Base-by-base conservation (phyloP, 1,284 basidiomycete species). In the Rhodotorula sp. region DNA sequence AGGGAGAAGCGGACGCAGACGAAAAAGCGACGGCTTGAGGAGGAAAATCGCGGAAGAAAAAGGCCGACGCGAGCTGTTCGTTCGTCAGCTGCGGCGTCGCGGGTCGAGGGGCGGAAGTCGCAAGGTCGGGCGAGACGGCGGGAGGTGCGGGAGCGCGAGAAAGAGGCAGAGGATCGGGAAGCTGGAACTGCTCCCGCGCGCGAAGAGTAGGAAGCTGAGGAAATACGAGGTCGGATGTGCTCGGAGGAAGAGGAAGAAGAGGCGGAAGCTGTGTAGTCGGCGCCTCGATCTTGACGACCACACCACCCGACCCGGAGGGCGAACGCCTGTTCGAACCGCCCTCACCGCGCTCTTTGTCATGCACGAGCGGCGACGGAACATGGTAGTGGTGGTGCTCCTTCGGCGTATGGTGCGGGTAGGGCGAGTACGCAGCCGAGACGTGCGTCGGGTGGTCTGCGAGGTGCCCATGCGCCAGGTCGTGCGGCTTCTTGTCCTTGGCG, bases 391-490 rank as follows among this genome's bases (percentile, higher is more conserved):
- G 48, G 20, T 65, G 37, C 55, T 65, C 40, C 55, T 59, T 55
- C 16, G 52, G 60, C 7, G 30, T 9, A 26, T 62, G 57, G 53
- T 70, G 69, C 51, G 65, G 58, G 48, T 71, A 71, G 4, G 69
- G 69, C 20, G 69, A 68, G 56, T 50, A 71, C 22, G 59, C 40
- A 3, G 62, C 2, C n/a, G 59, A 62, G 50, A 62, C 56, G 53
- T 71, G 70, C 20, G 64, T 64, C 51, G 68, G 57, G 31, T 70
- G 66, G 48, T 71, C 59, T 1, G 66, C 66, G 10, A 47, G 37
- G 37, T 71, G 70, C 1, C 70, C 70, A 28, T 71, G 70, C 28
- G 70, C 63, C 26, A 71, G 63, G 28, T 71, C 70, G 60, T 71
- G 70, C 54, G 70, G 70, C n/a, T 65, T 63, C 40, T 62, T 30